Conservation (phyloP, 2,329 filamentous ascomycete species). For the Lachnellula hyalina region DNA sequence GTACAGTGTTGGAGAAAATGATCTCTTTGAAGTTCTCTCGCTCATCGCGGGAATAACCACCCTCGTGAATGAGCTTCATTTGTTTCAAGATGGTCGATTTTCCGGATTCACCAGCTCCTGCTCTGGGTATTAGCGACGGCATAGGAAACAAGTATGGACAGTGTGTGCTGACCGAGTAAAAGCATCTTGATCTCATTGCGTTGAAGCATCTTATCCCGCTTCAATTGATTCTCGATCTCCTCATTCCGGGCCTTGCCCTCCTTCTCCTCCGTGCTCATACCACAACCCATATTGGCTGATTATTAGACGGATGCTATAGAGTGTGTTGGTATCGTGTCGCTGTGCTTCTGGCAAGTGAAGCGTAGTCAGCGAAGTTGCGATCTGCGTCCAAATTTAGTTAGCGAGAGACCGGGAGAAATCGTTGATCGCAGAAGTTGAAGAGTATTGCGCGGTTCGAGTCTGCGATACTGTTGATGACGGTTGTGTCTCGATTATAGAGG, state of each 20-base stretch:
- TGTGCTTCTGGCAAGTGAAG: not conserved
- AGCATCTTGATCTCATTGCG: conserved; percentile 99
- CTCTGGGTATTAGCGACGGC: conserved; percentile 9
- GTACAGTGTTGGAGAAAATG: conserved; percentile 90
- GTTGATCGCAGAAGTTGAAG: no score
- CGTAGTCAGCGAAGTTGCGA: not conserved
- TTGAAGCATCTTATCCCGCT: conserved; percentile 97
- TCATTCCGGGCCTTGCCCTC: conserved; percentile 99
- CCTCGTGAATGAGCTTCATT: conserved; percentile 99
- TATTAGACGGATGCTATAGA: conserved; percentile 3
- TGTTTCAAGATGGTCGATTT: conserved; percentile 94
- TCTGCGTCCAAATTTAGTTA: not conserved
- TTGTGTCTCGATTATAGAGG: no score
- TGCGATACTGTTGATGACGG: no score
- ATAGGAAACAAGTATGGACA: not conserved
- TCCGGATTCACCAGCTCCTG: conserved; percentile 83
- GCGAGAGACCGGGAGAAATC: no score
- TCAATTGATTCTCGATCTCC: conserved; percentile 99
- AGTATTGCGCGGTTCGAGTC: no score
- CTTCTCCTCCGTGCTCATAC: conserved; percentile 99
- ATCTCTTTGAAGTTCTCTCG: conserved; percentile 91
- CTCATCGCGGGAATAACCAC: conserved; percentile 95
- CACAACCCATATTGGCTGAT: conserved; percentile 87
- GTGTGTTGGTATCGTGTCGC: conserved; percentile 4
- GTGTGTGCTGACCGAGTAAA: conserved; percentile 70